Base-by-base conservation (phyloP, 257 asterid genomes). In the Plectranthus barbatus region DNA sequence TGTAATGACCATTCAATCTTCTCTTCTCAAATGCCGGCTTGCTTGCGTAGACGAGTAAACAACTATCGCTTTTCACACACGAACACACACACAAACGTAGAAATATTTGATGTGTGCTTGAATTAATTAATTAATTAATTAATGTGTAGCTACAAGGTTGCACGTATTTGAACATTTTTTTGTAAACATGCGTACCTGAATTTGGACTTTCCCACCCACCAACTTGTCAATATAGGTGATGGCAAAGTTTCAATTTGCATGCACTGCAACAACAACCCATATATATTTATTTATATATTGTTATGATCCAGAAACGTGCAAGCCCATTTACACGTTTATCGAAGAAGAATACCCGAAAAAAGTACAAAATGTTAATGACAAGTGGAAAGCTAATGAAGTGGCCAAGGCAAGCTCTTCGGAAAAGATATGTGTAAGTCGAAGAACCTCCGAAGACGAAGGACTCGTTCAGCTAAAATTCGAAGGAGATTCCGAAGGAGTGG, bases 21-120 rank as follows among this genome's bases (percentile, higher is more conserved):
- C 64, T 72, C 69, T 76, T 62, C 64, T 67, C 74, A 68, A 67
- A 72, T 9, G 81, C 71, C 76, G 76, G 74, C 79, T 71, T 69
- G 74, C 79, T 71, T 69, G 66, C 77, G 82, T 77, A 60, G 62
- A 62, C 63, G 26, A 77, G 62, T 70, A 33, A 57, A 56, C 74
- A 42, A 69, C 72, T 56, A 68, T 33, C 14, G 34, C 8, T 62
- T 59, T 44, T 19, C 47, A 29, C 36, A 5, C 69, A 19, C 47
- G n/a, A n/a, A n/a, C n/a, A n/a, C n/a, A n/a, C n/a, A n/a, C n/a
- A n/a, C n/a, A n/a, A n/a, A n/a, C n/a, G 11, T 0, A 45, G 62
- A 23, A 24, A 36, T 7, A 26, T 1, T 26, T 26, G n/a, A n/a
- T 26, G 31, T 56, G 56, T 17, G 66, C 66, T 70, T 61, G 69